Evolutionary conservation across 805 yeast genomes (phyloP), one percentile per base, ranked within the genome.

Genomic region (Jamesozyma piceae): DNA sequence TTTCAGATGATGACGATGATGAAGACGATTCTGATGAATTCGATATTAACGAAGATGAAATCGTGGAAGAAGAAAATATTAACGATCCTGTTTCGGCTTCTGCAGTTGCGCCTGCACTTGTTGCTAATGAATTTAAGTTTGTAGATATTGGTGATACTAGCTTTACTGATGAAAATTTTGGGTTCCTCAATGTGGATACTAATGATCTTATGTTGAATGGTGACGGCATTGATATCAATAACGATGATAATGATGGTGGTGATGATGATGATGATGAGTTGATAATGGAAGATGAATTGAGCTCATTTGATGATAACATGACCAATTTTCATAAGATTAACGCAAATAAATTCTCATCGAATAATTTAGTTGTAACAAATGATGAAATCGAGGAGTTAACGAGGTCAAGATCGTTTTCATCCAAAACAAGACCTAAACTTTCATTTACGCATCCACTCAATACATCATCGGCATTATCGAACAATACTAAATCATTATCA

Each of bases 1-100:
- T 57, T 43, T 50, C 52, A 22, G 61, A 57, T 43, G 59, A 56
- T 35, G 40, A 54, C 8, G 56, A 47, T 19, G 49, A 46, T 39
- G 47, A 43, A 14, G 48, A 42, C 29, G 33, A 34, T 24, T 34
- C 29, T 8, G 18, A 30, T 9, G 32, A 35, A 30, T 41, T 35
- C 21, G 43, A 40, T 35, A 35, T 40, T 15, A 37, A 28, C 35
- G 43, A 40, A 19, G 38, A 40, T 28, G 38, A 40, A n/a, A n/a
- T n/a, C n/a, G n/a, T n/a, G n/a, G n/a, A n/a, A n/a, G n/a, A 29
- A 19, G n/a, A n/a, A n/a, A n/a, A n/a, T n/a, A n/a, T n/a, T n/a
- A n/a, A n/a, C n/a, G n/a, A n/a, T n/a, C n/a, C n/a, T n/a, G n/a
- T n/a, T 33, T 8, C 24, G 20, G 13, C 17, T 15, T 33, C 27